Evolutionary conservation across 2,329 filamentous ascomycete species (phyloP).

Genomic region (Fonsecaea multimorphosa): DNA sequence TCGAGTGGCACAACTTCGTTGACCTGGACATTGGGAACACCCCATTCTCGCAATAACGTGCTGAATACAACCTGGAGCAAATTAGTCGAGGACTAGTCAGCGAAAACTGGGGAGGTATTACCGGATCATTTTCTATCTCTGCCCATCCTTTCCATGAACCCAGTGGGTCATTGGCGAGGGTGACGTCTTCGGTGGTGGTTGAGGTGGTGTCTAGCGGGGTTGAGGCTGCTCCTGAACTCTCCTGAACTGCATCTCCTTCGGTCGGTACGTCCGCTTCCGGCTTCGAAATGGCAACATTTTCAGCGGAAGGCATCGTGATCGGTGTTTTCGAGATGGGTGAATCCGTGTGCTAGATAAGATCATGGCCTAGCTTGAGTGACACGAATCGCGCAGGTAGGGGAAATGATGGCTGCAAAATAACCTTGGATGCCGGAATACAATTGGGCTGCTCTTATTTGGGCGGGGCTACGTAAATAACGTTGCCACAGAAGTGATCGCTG

Average conservation of each 20-base stretch:
- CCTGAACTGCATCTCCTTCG: conserved; percentile 9
- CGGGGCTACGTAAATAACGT: too few species aligned
- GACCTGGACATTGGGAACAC: conserved; percentile 73
- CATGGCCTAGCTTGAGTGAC: background rate
- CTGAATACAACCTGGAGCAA: conserved; percentile 76
- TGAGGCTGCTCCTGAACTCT: conserved; percentile 15
- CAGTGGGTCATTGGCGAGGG: background rate
- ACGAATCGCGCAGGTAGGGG: too few species aligned
- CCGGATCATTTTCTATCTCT: conserved; percentile 89
- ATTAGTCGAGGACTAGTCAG: background rate
- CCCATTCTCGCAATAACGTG: conserved; percentile 78
- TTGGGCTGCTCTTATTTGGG: too few species aligned
- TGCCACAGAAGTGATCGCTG: too few species aligned
- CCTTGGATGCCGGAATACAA: too few species aligned
- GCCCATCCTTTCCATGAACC: conserved; percentile 62
- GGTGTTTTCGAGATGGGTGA: background rate
- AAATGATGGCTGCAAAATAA: background rate
- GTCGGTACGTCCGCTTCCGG: background rate
- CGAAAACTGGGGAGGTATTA: conserved; percentile 44
- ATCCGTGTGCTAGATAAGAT: background rate
- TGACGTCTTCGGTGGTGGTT: conserved; percentile 12
- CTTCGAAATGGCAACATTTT: background rate
- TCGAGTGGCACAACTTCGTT: conserved; percentile 79
- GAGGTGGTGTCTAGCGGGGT: conserved; percentile 18
- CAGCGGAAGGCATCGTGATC: background rate